phyloP scores from a whole-genome alignment of 2,329 filamentous ascomycete genomes.

The Chaetomiaceae sp. region DNA sequence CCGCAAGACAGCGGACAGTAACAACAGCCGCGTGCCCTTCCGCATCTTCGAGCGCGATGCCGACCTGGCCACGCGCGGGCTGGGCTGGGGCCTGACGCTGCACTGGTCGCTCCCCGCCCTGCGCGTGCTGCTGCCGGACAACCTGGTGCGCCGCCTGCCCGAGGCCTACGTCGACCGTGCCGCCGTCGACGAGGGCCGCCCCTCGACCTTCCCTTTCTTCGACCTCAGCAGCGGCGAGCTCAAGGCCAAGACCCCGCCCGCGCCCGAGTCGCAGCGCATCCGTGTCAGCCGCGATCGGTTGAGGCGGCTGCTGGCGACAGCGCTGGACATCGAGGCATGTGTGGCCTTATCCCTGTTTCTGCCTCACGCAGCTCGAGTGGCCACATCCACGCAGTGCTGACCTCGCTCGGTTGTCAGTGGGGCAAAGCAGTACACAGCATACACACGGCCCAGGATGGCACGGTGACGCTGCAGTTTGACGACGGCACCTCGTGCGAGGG shows the following conservation, averaged over 20 bases:
- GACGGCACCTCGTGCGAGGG: conserved; percentile 39
- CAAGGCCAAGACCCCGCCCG: conserved; percentile 35
- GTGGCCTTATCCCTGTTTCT: too few relatives aligned
- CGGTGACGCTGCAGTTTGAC: conserved; percentile 40
- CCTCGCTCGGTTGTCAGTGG: conserved; percentile 32
- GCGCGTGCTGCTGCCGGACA: conserved; percentile 42
- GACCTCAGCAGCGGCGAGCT: conserved; percentile 46
- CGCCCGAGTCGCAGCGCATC: conserved; percentile 40
- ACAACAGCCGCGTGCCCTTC: conserved; percentile 33
- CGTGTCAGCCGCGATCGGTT: conserved; percentile 43
- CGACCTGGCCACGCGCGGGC: conserved; percentile 40
- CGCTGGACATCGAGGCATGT: conserved; percentile 40
- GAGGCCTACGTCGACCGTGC: conserved; percentile 49
- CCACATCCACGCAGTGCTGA: neutral
- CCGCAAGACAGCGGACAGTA: conserved; percentile 23
- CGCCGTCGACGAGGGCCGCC: conserved; percentile 41
- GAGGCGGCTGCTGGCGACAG: conserved; percentile 39
- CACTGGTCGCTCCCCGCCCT: conserved; percentile 55
- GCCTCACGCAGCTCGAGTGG: too few relatives aligned
- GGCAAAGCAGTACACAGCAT: conserved; percentile 32
- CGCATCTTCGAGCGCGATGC: conserved; percentile 48
- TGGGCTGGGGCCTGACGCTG: conserved; percentile 58
- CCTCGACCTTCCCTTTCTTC: conserved; percentile 48
- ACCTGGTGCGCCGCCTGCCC: conserved; percentile 39
- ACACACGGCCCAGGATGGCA: conserved; percentile 26